A percentile compares a stretch with the other conserved stretches of the same genome.
phyloP scores from a whole-genome alignment of 2,329 filamentous ascomycete genomes.

The Claviceps sp. region DNA sequence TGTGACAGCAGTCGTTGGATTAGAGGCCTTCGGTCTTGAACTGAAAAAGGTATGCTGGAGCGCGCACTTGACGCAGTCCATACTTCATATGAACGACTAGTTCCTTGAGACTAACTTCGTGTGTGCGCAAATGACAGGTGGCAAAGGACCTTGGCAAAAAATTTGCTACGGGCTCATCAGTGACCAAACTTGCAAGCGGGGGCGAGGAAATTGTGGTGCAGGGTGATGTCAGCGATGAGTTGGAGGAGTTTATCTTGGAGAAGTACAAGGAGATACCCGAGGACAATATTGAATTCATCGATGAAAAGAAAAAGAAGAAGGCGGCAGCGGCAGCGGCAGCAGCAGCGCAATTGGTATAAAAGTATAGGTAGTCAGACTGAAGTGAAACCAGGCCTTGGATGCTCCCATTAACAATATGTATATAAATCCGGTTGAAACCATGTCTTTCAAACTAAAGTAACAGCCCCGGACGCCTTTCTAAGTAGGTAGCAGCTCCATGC shows the following conservation, averaged over 20 bases:
- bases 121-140: conserved; percentile 27
- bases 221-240: conserved; percentile 89
- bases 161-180: conserved; percentile 85
- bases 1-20: conserved; percentile 80
- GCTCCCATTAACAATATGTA: background rate
- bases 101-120: background rate
- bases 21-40: conserved; percentile 83
- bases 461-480: background rate
- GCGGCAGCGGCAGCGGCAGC: conserved; percentile 10
- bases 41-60: conserved; percentile 58
- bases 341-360: background rate
- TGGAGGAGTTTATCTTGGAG: conserved; percentile 80
- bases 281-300: conserved; percentile 87
- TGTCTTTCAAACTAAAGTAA: background rate
- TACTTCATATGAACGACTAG: no score
- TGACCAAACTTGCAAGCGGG: conserved; percentile 75
- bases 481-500: background rate
- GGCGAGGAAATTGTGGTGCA: conserved; percentile 97
- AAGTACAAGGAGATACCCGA: conserved; percentile 84
- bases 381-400: conserved; percentile 1
- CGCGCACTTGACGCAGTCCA: background rate
- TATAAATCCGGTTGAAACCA: background rate
- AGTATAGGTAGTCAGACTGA: background rate
- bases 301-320: conserved; percentile 84
- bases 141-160: conserved; percentile 98